Evolutionary conservation across 805 yeast species (phyloP), one percentile per base, ranked within the genome.

Genomic region (Kodamaea jinghongensis): DNA sequence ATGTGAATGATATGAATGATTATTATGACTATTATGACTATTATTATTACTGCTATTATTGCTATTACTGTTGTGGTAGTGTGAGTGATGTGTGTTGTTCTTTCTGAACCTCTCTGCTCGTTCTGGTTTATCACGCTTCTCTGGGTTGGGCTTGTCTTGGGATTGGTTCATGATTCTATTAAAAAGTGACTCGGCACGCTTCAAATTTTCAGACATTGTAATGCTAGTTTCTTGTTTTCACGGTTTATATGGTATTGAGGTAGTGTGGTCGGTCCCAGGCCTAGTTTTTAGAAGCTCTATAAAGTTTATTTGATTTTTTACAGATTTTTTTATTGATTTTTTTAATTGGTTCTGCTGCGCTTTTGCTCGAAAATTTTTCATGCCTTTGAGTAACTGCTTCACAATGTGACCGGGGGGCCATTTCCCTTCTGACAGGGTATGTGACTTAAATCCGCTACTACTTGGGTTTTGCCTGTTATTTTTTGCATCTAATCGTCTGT

Each of bases 171-270:
- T 68, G 47, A 69, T 69, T 47, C 75, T 52, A 51, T 69, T 69
- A 57, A 69, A 69, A 39, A 69, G 58, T 38, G 71, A 65, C 49
- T 69, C 75, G 30, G 75, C 75, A 51, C 73, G 58, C 47, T 67
- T 68, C 50, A 69, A 63, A 52, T 68, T 69, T 42, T 69, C 75
- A 11, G 73, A 65, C 75, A 69, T 69, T 45, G 6, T 37, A 30
- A 27, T 37, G 43, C 23, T 20, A 6, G 5, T 8, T 26, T 23
- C 11, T 15, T 7, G 23, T 29, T 28, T 27, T 14, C 4, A 5
- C 6, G 15, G 17, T 6, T n/a, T 29, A 29, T n/a, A 23, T 30
- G 17, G 22, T 26, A 25, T 16, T 12, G 16, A 5, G 17, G 9
- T 15, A 22, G 7, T 32, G 27, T 13, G 14, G 25, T 32, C 15